A percentile compares a stretch with the other conserved stretches of the same genome.
Evolutionary conservation across 169 alveolate species (phyloP).

Genomic region (Plasmodium relictum): DNA sequence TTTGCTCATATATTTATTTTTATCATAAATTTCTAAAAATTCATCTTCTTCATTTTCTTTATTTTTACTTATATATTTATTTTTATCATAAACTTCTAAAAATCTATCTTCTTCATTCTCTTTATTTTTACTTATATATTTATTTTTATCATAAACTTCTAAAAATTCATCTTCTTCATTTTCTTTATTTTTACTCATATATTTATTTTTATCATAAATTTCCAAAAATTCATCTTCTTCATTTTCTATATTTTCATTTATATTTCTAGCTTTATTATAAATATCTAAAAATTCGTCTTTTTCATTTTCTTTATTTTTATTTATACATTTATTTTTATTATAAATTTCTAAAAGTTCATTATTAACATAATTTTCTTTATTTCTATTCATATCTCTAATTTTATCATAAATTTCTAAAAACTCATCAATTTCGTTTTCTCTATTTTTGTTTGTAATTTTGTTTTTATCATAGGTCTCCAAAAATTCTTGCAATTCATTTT

Average conservation of each 20-base stretch:
- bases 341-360: conserved; percentile 41
- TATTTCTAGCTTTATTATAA: background rate
- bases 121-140: background rate
- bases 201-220: conserved; percentile 18
- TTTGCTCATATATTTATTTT: background rate
- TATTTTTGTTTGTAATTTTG: conserved; percentile 12
- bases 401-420: conserved; percentile 38
- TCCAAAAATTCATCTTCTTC: conserved; percentile 38
- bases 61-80: background rate
- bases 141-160: conserved; percentile 1
- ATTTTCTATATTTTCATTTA: background rate
- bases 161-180: conserved; percentile 9
- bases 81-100: conserved; percentile 1
- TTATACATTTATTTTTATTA: conserved; percentile 2
- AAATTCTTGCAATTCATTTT: conserved; percentile 23
- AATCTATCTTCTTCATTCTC: background rate
- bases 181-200: background rate
- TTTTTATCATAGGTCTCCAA: conserved; percentile 53
- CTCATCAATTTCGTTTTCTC: conserved; percentile 23
- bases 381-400: background rate
- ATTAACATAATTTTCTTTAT: background rate
- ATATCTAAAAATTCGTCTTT: conserved; percentile 60
- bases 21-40: conserved; percentile 3
- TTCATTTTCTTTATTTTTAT: background rate
- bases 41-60: background rate